These are phyloP conservation scores for Penicillium parvum DNA, from an alignment of 495 filamentous ascomycete species.

Conservation along the genomic window DNA sequence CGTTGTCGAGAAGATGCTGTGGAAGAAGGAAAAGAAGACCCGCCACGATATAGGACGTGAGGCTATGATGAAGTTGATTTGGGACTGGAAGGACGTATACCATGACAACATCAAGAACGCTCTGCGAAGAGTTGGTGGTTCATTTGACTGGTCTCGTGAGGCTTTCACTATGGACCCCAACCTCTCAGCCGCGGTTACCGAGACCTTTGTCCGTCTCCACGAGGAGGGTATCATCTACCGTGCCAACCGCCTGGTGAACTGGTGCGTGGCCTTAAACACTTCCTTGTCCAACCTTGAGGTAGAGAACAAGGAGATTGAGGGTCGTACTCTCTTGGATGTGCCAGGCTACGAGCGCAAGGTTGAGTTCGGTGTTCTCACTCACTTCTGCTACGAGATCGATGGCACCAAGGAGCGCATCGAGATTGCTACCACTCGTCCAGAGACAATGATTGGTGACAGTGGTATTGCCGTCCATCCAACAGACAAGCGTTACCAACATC, in stretches of 20 bases:
- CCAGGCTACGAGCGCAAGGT: conserved; percentile 64
- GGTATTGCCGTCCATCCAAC: conserved; percentile 74
- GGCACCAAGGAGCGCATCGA: conserved; percentile 61
- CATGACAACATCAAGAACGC: conserved; percentile 58
- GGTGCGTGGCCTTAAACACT: conserved; percentile 70
- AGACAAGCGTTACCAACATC: conserved; percentile 58
- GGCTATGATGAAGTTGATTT: conserved; percentile 55
- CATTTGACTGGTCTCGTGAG: conserved; percentile 61
- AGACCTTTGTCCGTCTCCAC: conserved; percentile 68
- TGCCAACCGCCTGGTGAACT: conserved; percentile 72
- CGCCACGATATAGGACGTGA: conserved; percentile 62
- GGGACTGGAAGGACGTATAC: conserved; percentile 70
- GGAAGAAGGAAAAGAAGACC: conserved; percentile 60
- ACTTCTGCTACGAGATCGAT: conserved; percentile 69
- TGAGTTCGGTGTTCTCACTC: conserved; percentile 66
- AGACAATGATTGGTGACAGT: conserved; percentile 79
- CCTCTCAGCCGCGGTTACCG: conserved; percentile 62
- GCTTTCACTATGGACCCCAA: conserved; percentile 73
- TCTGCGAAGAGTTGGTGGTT: conserved; percentile 55
- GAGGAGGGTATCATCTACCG: conserved; percentile 75
- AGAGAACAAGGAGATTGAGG: conserved; percentile 65
- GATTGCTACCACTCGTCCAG: conserved; percentile 72
- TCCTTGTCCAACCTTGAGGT: conserved; percentile 74
- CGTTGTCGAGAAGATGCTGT: conserved; percentile 75
- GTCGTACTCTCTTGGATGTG: conserved; percentile 61